Evolutionary conservation across 768 basidiomycete species (phyloP), one percentile per base, ranked within the genome.

Genomic region (Coprinellus aureogranulatus): DNA sequence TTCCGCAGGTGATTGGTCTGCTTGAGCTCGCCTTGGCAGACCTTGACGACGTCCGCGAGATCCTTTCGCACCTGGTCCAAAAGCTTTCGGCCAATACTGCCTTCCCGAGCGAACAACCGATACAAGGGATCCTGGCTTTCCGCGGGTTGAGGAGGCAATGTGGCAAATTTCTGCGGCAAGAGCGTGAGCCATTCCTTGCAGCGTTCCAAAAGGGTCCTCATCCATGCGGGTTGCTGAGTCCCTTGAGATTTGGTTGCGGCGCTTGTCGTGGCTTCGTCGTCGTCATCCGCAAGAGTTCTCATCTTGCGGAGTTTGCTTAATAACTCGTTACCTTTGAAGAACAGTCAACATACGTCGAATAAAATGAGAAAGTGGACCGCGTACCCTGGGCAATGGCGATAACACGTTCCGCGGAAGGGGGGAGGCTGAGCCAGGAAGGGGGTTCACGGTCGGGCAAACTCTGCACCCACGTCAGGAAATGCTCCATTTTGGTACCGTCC

Each of bases 1-100:
- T 84, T 86, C n/a, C 97, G 87, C 27, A 96, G 77, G 66, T 97
- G 92, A 68, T 99, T 99, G 1, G 96, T 98, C 72, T 97, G 95
- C 77, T 97, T 97, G 52, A 93, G 75, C 61, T 83, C 83, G 51
- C 94, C 95, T 64, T 86, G 81, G 71, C 92, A 94, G 42, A 97
- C 91, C 66, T 87, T 84, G 57, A 88, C 81, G 28, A 98, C 85
- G 63, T 93, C 87, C 12, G 76, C 73, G 18, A 99, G 83, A 69
- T 98, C 97, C 68, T 77, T 84, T 50, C 86, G 82, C 52, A 98
- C 90, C 56, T 86, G 84, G 11, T 75, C 75, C n/a, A 98, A 79
- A 9, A 99, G 80, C 65, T 82, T 90, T 62, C 77, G 78, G 6
- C 92, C 95, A 52, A 94, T 89, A 25, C 73, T 73, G n/a, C 87